Evolutionary conservation across 140 eudicot species (phyloP), one percentile per base, ranked within the genome.

Genomic region (Erigeron philadelphicus): DNA sequence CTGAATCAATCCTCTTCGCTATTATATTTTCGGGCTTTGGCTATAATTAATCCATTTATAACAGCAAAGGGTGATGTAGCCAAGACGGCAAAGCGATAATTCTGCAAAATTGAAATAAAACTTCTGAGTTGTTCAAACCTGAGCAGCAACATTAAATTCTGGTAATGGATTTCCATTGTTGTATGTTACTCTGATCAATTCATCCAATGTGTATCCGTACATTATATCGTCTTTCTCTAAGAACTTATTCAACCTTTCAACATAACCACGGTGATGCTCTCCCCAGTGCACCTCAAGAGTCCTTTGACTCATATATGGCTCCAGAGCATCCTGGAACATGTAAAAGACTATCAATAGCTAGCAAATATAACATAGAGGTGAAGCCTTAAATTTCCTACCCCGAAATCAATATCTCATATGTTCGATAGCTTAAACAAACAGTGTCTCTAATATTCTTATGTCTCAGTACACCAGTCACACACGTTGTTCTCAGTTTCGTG

Each of bases 211-310:
- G 76, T 64, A 75, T 67, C 98, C 95, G 61, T 88, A 92, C 52
- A 92, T 76, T 56, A 73, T 18, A 71, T 86, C 87, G 18, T 87
- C 79, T 77, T 79, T 83, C 52, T 61, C 86, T 48, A 92, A 71
- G 76, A 77, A 91, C 50, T 80, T 86, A 85, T 92, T 92, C 49
- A 92, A 79, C 68, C 75, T 80, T 65, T 88, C 98, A 31, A 92
- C 85, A 72, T 92, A 89, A 78, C 75, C 81, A 70, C 90, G 96
- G 66, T 92, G 98, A 81, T 92, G 95, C 50, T 76, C 75, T 35
- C 95, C 96, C 98, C 98, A 92, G 52, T 92, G 98, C 61, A 83
- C 82, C 75, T 92, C 98, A 67, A 92, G 90, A 6, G 91, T 84
- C 72, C 80, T 92, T 62, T 74, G 70, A 71, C 96, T 92, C 96